Base-by-base conservation (phyloP, 257 asterid species). In the Rauvolfia tetraphylla region DNA sequence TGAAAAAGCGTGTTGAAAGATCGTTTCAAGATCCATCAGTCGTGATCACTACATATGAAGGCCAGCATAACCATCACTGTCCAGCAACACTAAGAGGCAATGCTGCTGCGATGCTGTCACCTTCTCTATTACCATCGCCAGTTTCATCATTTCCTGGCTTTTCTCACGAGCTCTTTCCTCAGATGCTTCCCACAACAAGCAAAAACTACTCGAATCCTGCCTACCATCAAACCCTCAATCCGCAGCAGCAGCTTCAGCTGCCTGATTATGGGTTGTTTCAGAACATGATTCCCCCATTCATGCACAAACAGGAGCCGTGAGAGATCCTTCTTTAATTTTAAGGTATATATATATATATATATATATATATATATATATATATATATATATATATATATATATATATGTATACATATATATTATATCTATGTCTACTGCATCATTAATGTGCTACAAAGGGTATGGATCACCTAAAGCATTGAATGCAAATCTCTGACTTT, bases 41-140 rank as follows among this genome's bases (percentile, higher is more conserved):
- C 61, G 97, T 93, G 85, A 83, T 93, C 87, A 93, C 98, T 36
- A 93, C 98, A 66, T 93, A 93, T 49, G 98, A 93, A 85, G 97
- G 98, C 49, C 94, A 88, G 49, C 98, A 93, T 84, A 91, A 87
- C 90, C 98, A 93, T 84, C 93, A 87, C 81, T 82, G 89, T 86
- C 97, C 98, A 31, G 88, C 93, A 53, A 79, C 90, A 1, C 83
- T 87, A 29, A 86, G 94, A 0, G 88, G 93, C 82, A 83, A 72
- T 71, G 92, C 95, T 12, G 88, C 89, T 72, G 83, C 85, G 51
- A 42, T 88, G 83, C 46, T 88, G 66, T 78, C 86, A 3, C 89
- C 88, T 7, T 79, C 96, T 17, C 81, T 88, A 72, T 76, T 88
- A 69, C 36, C 87, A 8, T 79, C 87, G 4, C 63, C 80, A 22